Base-by-base conservation (phyloP, 768 basidiomycete species). In the Lyophyllum atratum region DNA sequence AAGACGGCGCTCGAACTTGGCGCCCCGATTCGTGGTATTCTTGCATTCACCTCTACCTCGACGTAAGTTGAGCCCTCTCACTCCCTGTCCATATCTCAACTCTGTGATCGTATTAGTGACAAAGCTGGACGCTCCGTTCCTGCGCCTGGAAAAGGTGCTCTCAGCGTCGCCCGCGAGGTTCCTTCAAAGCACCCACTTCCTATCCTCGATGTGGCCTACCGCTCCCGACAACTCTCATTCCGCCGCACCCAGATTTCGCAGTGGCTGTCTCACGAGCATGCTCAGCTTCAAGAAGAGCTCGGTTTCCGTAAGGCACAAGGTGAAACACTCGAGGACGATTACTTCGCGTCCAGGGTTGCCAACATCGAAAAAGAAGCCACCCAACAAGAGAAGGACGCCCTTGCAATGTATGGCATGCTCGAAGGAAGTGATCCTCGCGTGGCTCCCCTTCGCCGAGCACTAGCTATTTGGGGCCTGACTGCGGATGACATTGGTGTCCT, bases 111-210 rank as follows among this genome's bases (percentile, higher is more conserved):
- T n/a, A n/a, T 37, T 62, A 96, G 92, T 64, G 97, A 99, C 80
- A 99, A 99, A 76, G 96, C 97, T 58, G 97, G 97, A 17, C 94
- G 97, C 49, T 98, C 95, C 3, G 87, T 99, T 55, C 97, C 97
- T 44, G 97, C 97, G 58, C 97, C 97, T 48, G 97, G 97, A 55
- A 88, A 89, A 57, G 97, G 97, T 62, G 91, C 94, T 25, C 83
- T 99, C 37, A 85, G 87, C 10, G 86, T 95, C 54, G 97, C 94
- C 14, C 84, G 94, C 59, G 87, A 98, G 76, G 76, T 96, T 43
- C 80, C 87, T 8, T 84, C 90, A 2, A 89, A 90, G 66, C 83
- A 90, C 55, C 85, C 93, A 31, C 77, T 89, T 11, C 90, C 89
- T 4, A 84, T 90, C 55, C 87, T 99, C 58, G 86, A 92, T 65